Conservation (phyloP, 371 early-diverging fungal species). For the Mortierella polycephala region DNA sequence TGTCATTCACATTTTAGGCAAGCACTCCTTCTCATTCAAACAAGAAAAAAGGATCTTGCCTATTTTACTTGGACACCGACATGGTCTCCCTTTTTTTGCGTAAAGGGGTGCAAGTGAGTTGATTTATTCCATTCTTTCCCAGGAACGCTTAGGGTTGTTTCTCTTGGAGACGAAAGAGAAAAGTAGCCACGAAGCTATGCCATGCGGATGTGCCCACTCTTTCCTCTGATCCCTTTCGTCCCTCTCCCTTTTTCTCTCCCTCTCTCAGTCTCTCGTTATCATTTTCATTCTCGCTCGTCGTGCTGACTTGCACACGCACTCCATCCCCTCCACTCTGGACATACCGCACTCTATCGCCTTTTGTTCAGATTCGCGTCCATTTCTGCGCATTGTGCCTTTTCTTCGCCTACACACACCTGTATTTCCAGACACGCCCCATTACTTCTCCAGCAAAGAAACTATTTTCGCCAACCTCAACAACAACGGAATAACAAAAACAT, state of each 20-base stretch:
- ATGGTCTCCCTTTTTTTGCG: slow-evolving; percentile 1
- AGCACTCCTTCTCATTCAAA: background rate
- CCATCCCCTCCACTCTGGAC: too few relatives aligned
- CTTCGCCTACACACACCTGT: background rate
- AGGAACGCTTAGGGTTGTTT: slow-evolving; percentile 14
- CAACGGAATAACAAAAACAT: slow-evolving; percentile 22
- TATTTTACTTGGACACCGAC: background rate
- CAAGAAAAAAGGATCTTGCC: slow-evolving; percentile 4
- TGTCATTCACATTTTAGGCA: slow-evolving; percentile 1
- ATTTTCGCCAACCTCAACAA: background rate
- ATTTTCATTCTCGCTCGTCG: background rate
- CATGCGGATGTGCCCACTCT: slow-evolving; percentile 17
- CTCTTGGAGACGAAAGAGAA: too few relatives aligned
- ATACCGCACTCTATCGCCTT: too few relatives aligned
- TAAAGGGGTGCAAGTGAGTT: background rate
- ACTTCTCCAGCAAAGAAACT: too few relatives aligned
- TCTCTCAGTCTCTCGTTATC: slow-evolving; percentile 6
- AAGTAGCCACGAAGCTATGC: background rate
- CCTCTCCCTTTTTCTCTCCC: slow-evolving; percentile 2
- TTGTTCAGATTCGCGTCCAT: too few relatives aligned
- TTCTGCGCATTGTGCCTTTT: background rate
- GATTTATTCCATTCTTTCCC: slow-evolving; percentile 44
- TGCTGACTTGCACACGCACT: too few relatives aligned
- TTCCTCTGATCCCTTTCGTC: slow-evolving; percentile 16
- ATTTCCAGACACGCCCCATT: too few relatives aligned